Conservation (phyloP, 768 basidiomycete genomes). For the Dacryopinax primogenitus region DNA sequence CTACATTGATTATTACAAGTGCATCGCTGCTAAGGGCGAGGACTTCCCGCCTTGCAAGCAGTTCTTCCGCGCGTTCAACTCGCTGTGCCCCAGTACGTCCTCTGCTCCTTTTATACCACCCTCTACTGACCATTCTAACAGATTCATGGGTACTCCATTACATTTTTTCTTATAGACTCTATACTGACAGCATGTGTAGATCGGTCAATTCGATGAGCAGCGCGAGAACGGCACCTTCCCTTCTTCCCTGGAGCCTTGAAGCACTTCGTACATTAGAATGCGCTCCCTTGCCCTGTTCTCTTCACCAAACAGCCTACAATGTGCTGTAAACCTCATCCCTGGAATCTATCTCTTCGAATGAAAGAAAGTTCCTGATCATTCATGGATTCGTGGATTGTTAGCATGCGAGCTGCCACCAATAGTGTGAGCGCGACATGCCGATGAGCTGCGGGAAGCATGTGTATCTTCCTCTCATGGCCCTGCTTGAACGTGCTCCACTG, state of each 20-base stretch:
- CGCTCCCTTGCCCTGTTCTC: background rate
- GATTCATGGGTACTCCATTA: conserved; percentile 99
- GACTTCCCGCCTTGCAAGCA: conserved; percentile 98
- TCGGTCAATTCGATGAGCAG: conserved; percentile 85
- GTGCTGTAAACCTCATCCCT: background rate
- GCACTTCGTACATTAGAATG: background rate
- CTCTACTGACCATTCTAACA: conserved; percentile 25
- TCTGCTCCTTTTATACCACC: conserved; percentile 5
- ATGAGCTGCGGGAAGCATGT: too few species aligned
- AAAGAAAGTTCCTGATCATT: background rate
- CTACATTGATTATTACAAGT: conserved; percentile 98
- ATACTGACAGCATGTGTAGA: conserved; percentile 35
- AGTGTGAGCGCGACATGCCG: too few species aligned
- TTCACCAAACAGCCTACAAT: background rate
- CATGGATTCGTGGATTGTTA: background rate
- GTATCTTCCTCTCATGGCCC: too few species aligned
- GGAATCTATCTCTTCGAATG: background rate
- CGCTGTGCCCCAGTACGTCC: conserved; percentile 89
- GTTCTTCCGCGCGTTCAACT: conserved; percentile 91
- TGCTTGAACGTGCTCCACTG: too few species aligned
- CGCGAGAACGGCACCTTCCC: conserved; percentile 88
- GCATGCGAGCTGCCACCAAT: too few species aligned
- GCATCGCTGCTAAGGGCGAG: conserved; percentile 90
- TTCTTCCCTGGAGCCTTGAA: conserved; percentile 68
- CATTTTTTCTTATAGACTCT: too few species aligned